These are phyloP conservation scores for Urtica urens DNA, from an alignment of 306 rosid species.

Conservation along the genomic window DNA sequence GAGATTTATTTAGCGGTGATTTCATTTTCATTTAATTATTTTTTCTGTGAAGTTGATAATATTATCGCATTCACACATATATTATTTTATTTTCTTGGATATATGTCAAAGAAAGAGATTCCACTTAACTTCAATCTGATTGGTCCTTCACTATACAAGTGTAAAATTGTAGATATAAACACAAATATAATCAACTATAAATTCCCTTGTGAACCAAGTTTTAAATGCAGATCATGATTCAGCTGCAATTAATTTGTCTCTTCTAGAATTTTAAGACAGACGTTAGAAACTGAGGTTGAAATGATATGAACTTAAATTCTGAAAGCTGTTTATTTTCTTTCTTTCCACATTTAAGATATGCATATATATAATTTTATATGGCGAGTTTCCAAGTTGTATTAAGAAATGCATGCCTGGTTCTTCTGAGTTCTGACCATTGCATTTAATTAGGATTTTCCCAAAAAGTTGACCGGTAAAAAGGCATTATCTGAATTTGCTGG, in stretches of 20 bases:
- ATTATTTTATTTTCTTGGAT: background rate
- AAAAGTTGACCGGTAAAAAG: background rate
- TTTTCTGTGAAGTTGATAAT: background rate
- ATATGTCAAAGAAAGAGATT: background rate
- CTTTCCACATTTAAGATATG: constrained; percentile 1
- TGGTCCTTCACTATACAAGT: background rate
- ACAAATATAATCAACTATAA: background rate
- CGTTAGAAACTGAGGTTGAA: background rate
- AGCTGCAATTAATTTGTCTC: background rate
- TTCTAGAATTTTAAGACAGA: constrained; percentile 6
- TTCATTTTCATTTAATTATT: background rate
- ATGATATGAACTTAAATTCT: background rate
- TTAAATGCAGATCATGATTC: background rate
- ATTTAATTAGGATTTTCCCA: background rate
- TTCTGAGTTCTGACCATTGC: constrained; percentile 1
- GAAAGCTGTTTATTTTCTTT: background rate
- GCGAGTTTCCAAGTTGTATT: background rate
- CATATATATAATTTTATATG: background rate
- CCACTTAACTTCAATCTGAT: constrained; percentile 1
- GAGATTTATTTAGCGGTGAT: constrained; percentile 2
- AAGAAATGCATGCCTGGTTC: background rate
- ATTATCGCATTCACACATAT: too few relatives aligned
- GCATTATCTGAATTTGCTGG: background rate
- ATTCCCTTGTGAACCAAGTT: background rate
- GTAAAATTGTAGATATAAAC: background rate